Evolutionary conservation across 163 green algal species (phyloP).

Genomic region (Volvox carteri): DNA sequence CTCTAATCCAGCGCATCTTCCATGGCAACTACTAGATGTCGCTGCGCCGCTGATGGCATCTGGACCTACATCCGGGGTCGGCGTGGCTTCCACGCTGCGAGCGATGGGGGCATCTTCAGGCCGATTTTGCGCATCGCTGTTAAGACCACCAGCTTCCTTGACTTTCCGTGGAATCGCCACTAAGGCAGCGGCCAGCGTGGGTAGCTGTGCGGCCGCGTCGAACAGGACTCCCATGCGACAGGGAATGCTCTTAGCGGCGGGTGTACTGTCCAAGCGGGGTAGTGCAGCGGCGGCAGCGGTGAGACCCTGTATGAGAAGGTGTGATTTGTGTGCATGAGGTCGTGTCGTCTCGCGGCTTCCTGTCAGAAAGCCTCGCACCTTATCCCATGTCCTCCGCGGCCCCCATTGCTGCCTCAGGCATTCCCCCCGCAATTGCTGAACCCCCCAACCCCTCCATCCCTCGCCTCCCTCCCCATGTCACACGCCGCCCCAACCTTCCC

Average conservation of each 20-base stretch:
- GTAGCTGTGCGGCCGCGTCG: background rate
- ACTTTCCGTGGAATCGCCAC: background rate
- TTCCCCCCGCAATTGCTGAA: no score
- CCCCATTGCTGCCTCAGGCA: no score
- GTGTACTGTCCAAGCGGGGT: background rate
- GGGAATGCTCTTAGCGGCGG: conserved; percentile 6
- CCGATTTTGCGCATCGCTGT: background rate
- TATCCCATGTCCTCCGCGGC: no score
- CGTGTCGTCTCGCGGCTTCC: no score
- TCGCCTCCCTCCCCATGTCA: no score
- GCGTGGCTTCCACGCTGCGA: background rate
- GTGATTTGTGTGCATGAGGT: no score
- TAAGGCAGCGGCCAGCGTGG: background rate
- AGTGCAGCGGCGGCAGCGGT: background rate
- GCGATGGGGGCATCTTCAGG: background rate
- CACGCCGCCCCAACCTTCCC: no score
- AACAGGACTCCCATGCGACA: no score
- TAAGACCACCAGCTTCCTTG: background rate
- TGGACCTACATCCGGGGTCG: background rate
- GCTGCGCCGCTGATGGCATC: background rate
- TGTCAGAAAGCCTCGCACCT: no score
- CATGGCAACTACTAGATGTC: background rate
- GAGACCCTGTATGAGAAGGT: background rate
- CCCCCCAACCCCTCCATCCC: no score
- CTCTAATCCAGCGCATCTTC: background rate